phyloP scores from a whole-genome alignment of 495 filamentous ascomycete species.

The Aspergillus panamensis region DNA sequence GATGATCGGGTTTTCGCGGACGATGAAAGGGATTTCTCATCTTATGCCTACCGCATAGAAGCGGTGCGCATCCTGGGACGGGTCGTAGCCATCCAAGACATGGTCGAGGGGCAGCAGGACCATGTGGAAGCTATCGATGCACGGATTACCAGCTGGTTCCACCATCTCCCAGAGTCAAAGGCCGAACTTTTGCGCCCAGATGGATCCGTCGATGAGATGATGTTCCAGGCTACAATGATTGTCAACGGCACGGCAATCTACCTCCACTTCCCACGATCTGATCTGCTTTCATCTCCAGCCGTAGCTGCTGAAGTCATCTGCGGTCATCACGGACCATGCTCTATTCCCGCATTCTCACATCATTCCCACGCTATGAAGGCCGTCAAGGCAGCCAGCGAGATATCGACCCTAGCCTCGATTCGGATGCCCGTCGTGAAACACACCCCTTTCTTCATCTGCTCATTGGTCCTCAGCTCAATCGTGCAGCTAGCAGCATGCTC shows the following conservation, averaged over 20 bases:
- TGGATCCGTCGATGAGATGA: conserved; percentile 74
- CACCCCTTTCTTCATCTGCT: conserved; percentile 87
- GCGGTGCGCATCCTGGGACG: conserved; percentile 70
- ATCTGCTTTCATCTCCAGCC: conserved; percentile 46
- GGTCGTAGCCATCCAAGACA: conserved; percentile 53
- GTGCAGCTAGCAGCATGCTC: conserved; percentile 63
- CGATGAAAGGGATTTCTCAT: conserved; percentile 46
- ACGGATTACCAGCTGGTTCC: conserved; percentile 74
- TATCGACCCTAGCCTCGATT: conserved; percentile 74
- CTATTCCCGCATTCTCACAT: conserved; percentile 50
- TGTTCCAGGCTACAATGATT: conserved; percentile 89
- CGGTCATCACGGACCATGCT: conserved; percentile 42
- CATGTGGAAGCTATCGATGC: conserved; percentile 61
- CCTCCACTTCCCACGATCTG: conserved; percentile 48
- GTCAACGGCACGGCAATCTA: conserved; percentile 55
- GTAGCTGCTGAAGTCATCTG: conserved; percentile 49
- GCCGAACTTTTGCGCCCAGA: conserved; percentile 63
- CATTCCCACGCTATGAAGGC: conserved; percentile 76
- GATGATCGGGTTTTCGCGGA: conserved; percentile 45
- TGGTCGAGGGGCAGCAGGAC: conserved; percentile 41
- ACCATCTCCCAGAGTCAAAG: conserved; percentile 77
- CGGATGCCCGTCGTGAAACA: conserved; percentile 69
- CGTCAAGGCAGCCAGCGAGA: conserved; percentile 69
- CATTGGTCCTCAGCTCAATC: conserved; percentile 59
- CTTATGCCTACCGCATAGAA: conserved; percentile 50